A percentile compares a stretch with the other conserved stretches of the same genome.
Evolutionary conservation across 2,329 filamentous ascomycete genomes (phyloP).

Genomic region (Stromatinia cepivora): DNA sequence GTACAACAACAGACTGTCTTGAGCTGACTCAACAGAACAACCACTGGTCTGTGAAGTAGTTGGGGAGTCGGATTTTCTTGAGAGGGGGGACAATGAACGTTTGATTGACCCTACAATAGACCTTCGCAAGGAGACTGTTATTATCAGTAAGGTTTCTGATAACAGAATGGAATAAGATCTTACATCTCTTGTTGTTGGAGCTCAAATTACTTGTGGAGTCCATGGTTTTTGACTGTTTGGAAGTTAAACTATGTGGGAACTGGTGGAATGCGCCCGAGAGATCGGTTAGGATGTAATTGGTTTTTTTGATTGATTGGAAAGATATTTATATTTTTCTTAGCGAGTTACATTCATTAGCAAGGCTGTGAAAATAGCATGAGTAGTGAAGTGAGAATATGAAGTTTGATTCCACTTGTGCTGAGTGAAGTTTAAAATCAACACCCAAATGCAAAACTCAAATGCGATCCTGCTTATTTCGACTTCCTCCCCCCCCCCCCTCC

Average conservation of each 20-base stretch:
- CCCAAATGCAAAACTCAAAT: not conserved
- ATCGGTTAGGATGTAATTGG: not conserved
- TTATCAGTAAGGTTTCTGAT: not conserved
- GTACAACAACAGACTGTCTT: not conserved
- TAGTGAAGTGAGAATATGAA: not conserved
- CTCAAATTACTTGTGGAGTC: not conserved
- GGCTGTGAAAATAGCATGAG: not conserved
- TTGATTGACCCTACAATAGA: slow-evolving; percentile 22
- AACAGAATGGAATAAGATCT: not conserved
- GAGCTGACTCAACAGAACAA: slow-evolving; percentile 1
- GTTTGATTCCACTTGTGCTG: not conserved
- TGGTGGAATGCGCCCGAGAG: not conserved
- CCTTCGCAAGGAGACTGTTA: slow-evolving; percentile 15
- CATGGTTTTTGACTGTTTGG: not conserved
- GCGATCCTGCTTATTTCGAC: not conserved
- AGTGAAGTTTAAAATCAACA: not conserved
- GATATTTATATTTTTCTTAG: not conserved
- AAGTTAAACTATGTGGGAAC: not conserved
- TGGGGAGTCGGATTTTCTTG: not conserved
- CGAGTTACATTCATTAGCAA: not conserved
- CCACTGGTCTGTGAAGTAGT: not conserved
- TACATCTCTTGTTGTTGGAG: slow-evolving; percentile 13
- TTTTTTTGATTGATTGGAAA: not conserved
- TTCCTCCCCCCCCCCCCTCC: too few relatives aligned
- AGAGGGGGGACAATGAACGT: slow-evolving; percentile 16